Base-by-base conservation (phyloP, 2,329 filamentous ascomycete species). In the Alternaria novae-zelandiae region DNA sequence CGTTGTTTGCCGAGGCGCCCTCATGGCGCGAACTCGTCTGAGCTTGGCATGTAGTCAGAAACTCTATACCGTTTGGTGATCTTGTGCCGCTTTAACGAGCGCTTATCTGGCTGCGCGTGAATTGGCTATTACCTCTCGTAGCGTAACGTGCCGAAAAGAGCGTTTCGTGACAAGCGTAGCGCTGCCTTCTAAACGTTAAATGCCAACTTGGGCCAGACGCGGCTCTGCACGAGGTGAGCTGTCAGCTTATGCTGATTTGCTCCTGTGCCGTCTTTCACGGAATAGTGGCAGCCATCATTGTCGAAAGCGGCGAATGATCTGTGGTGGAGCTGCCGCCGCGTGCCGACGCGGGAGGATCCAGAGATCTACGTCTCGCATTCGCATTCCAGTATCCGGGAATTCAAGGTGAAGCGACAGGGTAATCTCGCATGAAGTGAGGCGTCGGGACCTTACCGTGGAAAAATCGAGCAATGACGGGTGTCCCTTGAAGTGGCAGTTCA, bases 331-430 rank as follows among this genome's bases (percentile, higher is more conserved):
- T 53, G 43, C 54, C 30, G 60, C 56, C 56, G 32, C 23, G 36
- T 53, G 15, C 54, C 50, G 50, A 63, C 13, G 56, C 60, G 60
- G 60, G 60, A 59, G 43, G 60, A 50, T 26, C 60, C 56, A 59
- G 55, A 54, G 49, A 57, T 54, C 55, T 62, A 20, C 49, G 43
- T 49, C 26, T 59, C 60, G 56, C 28, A 41, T 58, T 54, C 47
- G 60, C 25, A 21, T 54, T 62, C 36, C 36, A 41, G 36, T 41
- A 41, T 41, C 32, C 36, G 20, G 20, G 17, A 28, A 47, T 44
- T 25, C 53, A 44, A 41, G 23, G 32, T 54, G 30, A 63, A 54
- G 56, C 56, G 32, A 49, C 32, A 43, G 32, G 49, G 23, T 26
- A 23, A 53, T 26, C 30, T 30, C 26, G 49, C 17, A 26, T 54